Percentiles rank a stretch among this genome's conserved stretches.
phyloP scores from a whole-genome alignment of 768 basidiomycete species.

The Mycena olivaceomarginata region DNA sequence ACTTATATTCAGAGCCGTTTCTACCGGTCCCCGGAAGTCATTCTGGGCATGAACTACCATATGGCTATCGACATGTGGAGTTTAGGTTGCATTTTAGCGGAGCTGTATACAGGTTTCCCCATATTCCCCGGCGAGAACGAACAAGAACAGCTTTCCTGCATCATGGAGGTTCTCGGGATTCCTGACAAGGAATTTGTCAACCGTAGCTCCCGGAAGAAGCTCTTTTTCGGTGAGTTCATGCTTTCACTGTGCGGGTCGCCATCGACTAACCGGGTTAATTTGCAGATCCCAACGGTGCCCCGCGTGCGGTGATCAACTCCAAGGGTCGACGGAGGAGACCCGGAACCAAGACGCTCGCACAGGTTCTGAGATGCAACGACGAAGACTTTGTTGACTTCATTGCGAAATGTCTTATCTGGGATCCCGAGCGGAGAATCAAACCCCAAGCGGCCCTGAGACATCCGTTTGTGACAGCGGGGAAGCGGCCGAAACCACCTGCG shows the following conservation, averaged over 20 bases:
- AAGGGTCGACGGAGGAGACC: conserved; percentile 96
- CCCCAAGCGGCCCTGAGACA: conserved; percentile 95
- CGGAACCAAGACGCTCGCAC: conserved; percentile 91
- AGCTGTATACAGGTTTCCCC: conserved; percentile 97
- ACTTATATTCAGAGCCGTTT: conserved; percentile 99
- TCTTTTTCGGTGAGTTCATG: conserved; percentile 91
- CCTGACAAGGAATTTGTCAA: conserved; percentile 98
- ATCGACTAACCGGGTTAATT: conserved; percentile 15
- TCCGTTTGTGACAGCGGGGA: conserved; percentile 87
- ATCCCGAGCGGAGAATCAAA: conserved; percentile 96
- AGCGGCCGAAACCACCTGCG: conserved; percentile 68
- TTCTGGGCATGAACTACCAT: conserved; percentile 98
- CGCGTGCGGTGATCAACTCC: conserved; percentile 95
- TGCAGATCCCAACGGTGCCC: conserved; percentile 93
- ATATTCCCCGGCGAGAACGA: conserved; percentile 99
- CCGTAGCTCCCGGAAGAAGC: conserved; percentile 92
- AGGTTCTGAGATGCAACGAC: conserved; percentile 94
- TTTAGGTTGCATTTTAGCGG: conserved; percentile 97
- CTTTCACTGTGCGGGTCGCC: conserved; percentile 8
- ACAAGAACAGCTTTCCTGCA: conserved; percentile 97
- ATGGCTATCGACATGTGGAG: conserved; percentile 99
- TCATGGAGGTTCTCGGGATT: conserved; percentile 98
- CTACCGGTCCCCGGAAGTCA: conserved; percentile 99
- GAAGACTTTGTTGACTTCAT: conserved; percentile 98
- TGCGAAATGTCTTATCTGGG: conserved; percentile 97